Evolutionary conservation across 2,329 filamentous ascomycete genomes (phyloP).

Genomic region (Epicoccum sorghinum): DNA sequence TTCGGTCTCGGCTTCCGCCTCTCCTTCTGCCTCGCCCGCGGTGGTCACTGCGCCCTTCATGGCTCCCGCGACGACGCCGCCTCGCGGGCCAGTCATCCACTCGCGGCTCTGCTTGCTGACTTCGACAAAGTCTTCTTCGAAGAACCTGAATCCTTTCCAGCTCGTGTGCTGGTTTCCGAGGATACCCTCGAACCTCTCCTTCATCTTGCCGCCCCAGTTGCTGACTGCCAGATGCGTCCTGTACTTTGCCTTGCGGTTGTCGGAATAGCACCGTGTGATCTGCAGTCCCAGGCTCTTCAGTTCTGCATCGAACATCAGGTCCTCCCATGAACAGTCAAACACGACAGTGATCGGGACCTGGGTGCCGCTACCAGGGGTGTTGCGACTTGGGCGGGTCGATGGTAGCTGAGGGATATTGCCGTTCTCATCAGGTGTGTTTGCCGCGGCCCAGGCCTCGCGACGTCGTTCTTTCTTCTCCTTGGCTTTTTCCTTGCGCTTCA

Average conservation of each 20-base stretch:
- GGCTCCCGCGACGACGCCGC: slow-evolving; percentile 65
- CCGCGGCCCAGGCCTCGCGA: slow-evolving; percentile 52
- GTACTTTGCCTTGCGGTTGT: slow-evolving; percentile 74
- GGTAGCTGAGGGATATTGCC: slow-evolving; percentile 24
- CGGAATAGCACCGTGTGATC: slow-evolving; percentile 85
- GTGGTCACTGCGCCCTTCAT: slow-evolving; percentile 49
- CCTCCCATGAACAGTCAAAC: slow-evolving; percentile 90
- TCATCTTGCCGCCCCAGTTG: slow-evolving; percentile 76
- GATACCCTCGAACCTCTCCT: slow-evolving; percentile 78
- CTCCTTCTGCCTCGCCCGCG: slow-evolving; percentile 50
- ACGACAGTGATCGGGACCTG: slow-evolving; percentile 80
- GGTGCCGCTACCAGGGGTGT: slow-evolving; percentile 46
- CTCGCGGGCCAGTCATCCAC: slow-evolving; percentile 67
- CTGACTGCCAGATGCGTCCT: slow-evolving; percentile 76
- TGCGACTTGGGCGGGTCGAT: slow-evolving; percentile 25
- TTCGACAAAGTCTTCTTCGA: slow-evolving; percentile 74
- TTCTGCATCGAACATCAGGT: slow-evolving; percentile 87
- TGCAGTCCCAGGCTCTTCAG: slow-evolving; percentile 81
- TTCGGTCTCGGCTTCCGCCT: neutral
- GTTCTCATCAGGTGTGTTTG: slow-evolving; percentile 39
- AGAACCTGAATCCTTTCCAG: slow-evolving; percentile 81
- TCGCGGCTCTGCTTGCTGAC: slow-evolving; percentile 70
- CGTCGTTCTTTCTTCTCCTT: slow-evolving; percentile 60
- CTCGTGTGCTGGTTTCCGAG: slow-evolving; percentile 72
- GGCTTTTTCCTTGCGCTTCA: slow-evolving; percentile 63